Evolutionary conservation across 2,329 filamentous ascomycete genomes (phyloP).

Genomic region (Colletotrichum gloeosporioides): DNA sequence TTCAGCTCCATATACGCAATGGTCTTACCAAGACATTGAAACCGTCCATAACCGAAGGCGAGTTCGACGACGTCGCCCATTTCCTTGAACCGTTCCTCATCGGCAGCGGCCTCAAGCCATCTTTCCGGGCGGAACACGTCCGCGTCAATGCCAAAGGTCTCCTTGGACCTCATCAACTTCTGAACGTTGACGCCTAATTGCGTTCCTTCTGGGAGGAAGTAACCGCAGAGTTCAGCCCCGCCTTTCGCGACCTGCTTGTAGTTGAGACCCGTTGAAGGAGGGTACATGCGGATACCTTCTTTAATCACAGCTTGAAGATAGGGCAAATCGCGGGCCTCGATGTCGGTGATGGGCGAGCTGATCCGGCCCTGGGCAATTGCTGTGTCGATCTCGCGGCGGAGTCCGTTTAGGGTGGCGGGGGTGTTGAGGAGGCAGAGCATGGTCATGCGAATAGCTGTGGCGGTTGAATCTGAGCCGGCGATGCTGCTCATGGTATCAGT

Average conservation of each 20-base stretch:
- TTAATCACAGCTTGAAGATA: slow-evolving; percentile 58
- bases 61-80: slow-evolving; percentile 45
- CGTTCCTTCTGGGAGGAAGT: slow-evolving; percentile 40
- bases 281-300: slow-evolving; percentile 57
- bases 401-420: slow-evolving; percentile 46
- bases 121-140: slow-evolving; percentile 52
- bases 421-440: slow-evolving; percentile 57
- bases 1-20: slow-evolving; percentile 49
- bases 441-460: slow-evolving; percentile 46
- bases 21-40: slow-evolving; percentile 44
- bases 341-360: slow-evolving; percentile 32
- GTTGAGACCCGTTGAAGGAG: slow-evolving; percentile 50
- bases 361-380: slow-evolving; percentile 17
- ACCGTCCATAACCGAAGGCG: slow-evolving; percentile 47
- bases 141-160: slow-evolving; percentile 49
- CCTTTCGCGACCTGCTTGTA: slow-evolving; percentile 53
- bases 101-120: slow-evolving; percentile 45
- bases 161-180: slow-evolving; percentile 40
- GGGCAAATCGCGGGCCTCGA: slow-evolving; percentile 38
- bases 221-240: slow-evolving; percentile 40
- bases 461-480: slow-evolving; percentile 41
- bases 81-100: slow-evolving; percentile 29
- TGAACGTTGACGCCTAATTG: slow-evolving; percentile 45
- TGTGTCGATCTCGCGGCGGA: slow-evolving; percentile 54
- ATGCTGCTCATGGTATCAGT: slow-evolving; percentile 15